phyloP scores from a whole-genome alignment of 2,329 filamentous ascomycete species.

The Ophiocordyceps unilateralis region DNA sequence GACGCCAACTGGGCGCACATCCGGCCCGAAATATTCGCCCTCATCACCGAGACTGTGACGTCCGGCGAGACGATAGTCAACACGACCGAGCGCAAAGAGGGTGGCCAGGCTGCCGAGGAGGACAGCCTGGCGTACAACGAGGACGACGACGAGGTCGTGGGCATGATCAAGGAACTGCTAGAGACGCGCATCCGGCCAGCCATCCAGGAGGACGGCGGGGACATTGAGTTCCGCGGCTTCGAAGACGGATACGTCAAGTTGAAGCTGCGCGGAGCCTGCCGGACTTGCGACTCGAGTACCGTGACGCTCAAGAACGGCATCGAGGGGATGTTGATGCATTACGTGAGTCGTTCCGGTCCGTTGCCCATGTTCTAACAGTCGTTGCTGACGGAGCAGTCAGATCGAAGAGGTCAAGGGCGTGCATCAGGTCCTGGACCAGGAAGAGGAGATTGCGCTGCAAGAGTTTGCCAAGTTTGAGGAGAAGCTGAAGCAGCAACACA shows the following conservation, averaged over 20 bases:
- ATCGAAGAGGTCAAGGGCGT: conserved; percentile 94
- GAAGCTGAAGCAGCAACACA: conserved; percentile 43
- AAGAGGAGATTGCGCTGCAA: conserved; percentile 71
- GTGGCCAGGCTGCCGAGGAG: conserved; percentile 24
- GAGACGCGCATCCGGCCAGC: conserved; percentile 89
- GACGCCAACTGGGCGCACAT: conserved; percentile 89
- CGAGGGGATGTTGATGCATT: conserved; percentile 96
- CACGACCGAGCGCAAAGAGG: conserved; percentile 43
- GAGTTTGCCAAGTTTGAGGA: conserved; percentile 96
- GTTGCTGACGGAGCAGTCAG: conserved; percentile 22
- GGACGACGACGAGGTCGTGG: conserved; percentile 82
- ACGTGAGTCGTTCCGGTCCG: conserved; percentile 40
- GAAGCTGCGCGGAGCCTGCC: conserved; percentile 81
- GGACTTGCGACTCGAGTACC: conserved; percentile 92
- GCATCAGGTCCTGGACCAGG: conserved; percentile 74
- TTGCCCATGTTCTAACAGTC: not conserved
- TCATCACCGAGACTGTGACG: conserved; percentile 86
- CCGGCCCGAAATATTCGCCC: conserved; percentile 83
- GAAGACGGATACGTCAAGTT: conserved; percentile 63
- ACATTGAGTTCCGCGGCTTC: conserved; percentile 91
- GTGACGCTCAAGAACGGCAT: conserved; percentile 96
- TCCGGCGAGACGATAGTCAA: conserved; percentile 69
- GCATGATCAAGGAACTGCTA: conserved; percentile 96
- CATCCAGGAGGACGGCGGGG: conserved; percentile 93
- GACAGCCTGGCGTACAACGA: conserved; percentile 74